A percentile compares a stretch with the other conserved stretches of the same genome.
These are phyloP conservation scores for Polytrichum commune DNA, from an alignment of 225 moss, liverwort and hornwort genomes.

Conservation along the genomic window DNA sequence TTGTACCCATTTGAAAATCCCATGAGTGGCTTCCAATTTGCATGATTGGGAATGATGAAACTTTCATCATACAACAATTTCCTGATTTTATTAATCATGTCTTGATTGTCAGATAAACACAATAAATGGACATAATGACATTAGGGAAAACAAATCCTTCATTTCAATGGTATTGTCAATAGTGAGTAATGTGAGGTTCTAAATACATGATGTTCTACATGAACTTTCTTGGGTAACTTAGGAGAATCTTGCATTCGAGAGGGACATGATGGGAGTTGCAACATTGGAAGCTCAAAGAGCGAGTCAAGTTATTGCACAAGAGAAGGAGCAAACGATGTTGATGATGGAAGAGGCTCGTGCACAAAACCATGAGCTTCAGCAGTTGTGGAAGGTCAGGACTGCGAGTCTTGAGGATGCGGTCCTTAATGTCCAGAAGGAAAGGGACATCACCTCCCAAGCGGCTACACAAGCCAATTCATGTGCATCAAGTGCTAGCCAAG, in stretches of 20 bases:
- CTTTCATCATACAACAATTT: too few species aligned
- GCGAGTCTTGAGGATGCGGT: conserved; percentile 31
- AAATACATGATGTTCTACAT: not conserved
- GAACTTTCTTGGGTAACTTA: conserved; percentile 14
- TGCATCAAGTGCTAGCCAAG: conserved; percentile 48
- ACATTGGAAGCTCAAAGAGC: conserved; percentile 16
- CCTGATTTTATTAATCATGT: too few species aligned
- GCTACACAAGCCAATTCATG: conserved; percentile 51
- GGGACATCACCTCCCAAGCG: conserved; percentile 48
- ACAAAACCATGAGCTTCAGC: conserved; percentile 51
- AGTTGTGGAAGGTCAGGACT: conserved; percentile 51
- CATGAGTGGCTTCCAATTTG: too few species aligned
- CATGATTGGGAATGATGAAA: too few species aligned
- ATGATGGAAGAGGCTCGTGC: conserved; percentile 13
- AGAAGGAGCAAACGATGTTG: conserved; percentile 28
- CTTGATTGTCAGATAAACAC: too few species aligned
- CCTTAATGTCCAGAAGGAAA: conserved; percentile 36
- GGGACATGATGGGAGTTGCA: conserved; percentile 34
- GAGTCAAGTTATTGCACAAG: conserved; percentile 14
- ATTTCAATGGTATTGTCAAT: not conserved
- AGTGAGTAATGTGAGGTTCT: not conserved
- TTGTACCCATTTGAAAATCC: too few species aligned
- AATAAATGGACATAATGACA: not conserved
- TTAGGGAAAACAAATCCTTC: not conserved
- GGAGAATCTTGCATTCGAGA: conserved; percentile 52